Evolutionary conservation across 75 land plant species (phyloP).

Genomic region (Cryptomeria japonica): DNA sequence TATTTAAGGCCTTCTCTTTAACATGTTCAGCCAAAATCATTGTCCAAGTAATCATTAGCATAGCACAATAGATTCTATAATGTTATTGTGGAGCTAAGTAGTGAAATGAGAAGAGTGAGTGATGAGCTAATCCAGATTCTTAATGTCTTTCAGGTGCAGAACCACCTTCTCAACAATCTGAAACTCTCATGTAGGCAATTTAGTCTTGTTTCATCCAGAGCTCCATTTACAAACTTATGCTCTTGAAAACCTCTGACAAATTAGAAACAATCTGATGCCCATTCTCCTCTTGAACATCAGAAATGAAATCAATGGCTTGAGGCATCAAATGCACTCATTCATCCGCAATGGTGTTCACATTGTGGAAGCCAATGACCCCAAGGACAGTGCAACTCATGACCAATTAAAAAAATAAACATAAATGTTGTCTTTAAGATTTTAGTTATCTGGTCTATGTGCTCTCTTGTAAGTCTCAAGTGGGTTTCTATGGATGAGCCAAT

Average conservation of each 20-base stretch:
- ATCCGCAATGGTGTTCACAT: not conserved
- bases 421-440: not conserved
- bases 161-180: not conserved
- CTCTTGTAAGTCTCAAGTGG: not conserved
- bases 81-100: not conserved
- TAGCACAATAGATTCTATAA: not conserved
- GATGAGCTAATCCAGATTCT: not conserved
- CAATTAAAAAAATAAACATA: not conserved
- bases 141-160: not conserved
- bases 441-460: not conserved
- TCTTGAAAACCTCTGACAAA: not conserved
- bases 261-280: not conserved
- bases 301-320: not conserved
- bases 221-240: not conserved
- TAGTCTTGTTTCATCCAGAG: not conserved
- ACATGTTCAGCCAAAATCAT: not conserved
- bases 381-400: not conserved
- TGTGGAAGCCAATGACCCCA: not conserved
- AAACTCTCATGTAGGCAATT: not conserved
- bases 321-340: not conserved
- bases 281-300: not conserved
- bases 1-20: not conserved
- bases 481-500: not conserved
- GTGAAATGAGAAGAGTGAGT: not conserved
- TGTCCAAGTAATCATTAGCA: not conserved